Evolutionary conservation across 2,329 filamentous ascomycete species (phyloP).

Genomic region (Aureobasidium subglaciale): DNA sequence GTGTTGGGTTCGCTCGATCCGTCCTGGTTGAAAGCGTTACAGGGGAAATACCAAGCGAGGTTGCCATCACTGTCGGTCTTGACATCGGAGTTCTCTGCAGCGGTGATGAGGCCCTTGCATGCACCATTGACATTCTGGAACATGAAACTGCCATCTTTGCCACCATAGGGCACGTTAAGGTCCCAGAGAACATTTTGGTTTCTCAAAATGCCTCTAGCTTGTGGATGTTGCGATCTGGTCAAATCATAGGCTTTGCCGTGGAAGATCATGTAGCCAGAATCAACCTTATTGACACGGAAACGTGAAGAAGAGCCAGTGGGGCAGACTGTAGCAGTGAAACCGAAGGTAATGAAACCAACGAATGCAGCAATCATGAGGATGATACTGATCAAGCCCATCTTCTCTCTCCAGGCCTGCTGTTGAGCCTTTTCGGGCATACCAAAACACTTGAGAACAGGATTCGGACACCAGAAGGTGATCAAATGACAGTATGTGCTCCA

Average conservation of each 20-base stretch:
- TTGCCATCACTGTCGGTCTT: slow-evolving; percentile 67
- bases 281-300: slow-evolving; percentile 76
- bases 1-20: slow-evolving; percentile 72
- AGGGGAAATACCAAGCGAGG: slow-evolving; percentile 96
- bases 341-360: slow-evolving; percentile 94
- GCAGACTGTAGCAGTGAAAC: slow-evolving; percentile 87
- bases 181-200: slow-evolving; percentile 80
- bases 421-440: slow-evolving; percentile 80
- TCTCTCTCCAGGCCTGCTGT: slow-evolving; percentile 91
- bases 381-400: slow-evolving; percentile 93
- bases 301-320: slow-evolving; percentile 58
- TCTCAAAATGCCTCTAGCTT: slow-evolving; percentile 67
- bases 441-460: slow-evolving; percentile 75
- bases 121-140: slow-evolving; percentile 98
- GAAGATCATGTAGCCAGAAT: slow-evolving; percentile 84
- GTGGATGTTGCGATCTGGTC: slow-evolving; percentile 66
- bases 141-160: slow-evolving; percentile 91
- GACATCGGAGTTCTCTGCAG: slow-evolving; percentile 63
- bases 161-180: slow-evolving; percentile 64
- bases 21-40: slow-evolving; percentile 85
- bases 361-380: slow-evolving; percentile 81
- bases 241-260: slow-evolving; percentile 88
- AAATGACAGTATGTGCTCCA: slow-evolving; percentile 96
- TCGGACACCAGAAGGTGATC: slow-evolving; percentile 89
- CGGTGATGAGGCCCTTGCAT: slow-evolving; percentile 84